Conservation (phyloP, 805 yeast species). For the Wickerhamiella vanderwaltii region DNA sequence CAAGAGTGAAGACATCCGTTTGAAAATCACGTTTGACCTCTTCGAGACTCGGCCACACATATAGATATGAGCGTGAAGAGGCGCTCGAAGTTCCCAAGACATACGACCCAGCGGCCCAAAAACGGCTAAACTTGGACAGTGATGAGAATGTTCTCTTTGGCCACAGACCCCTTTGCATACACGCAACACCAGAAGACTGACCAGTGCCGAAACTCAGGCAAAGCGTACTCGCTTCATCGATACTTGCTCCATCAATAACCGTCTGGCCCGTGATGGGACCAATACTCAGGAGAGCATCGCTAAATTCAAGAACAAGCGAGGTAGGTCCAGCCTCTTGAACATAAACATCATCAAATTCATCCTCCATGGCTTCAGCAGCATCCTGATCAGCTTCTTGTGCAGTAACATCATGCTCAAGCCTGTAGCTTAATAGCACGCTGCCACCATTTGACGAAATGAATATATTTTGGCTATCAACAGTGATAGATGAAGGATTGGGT, state of each 20-base stretch:
- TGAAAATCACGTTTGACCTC: not conserved
- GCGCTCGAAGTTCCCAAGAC: not conserved
- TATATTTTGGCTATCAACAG: not conserved
- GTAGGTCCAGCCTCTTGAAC: not conserved
- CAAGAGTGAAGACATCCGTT: not conserved
- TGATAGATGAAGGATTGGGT: slow-evolving; percentile 5
- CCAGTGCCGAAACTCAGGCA: slow-evolving; percentile 5
- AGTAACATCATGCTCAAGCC: slow-evolving; percentile 38
- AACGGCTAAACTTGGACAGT: slow-evolving; percentile 1
- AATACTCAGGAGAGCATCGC: slow-evolving; percentile 11
- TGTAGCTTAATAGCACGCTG: slow-evolving; percentile 2
- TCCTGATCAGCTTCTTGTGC: slow-evolving; percentile 30
- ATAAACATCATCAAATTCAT: slow-evolving; percentile 29
- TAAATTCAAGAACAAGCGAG: not conserved
- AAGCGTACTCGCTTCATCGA: not conserved
- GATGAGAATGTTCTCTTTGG: not conserved
- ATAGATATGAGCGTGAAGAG: not conserved
- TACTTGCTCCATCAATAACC: not conserved
- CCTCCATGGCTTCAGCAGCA: slow-evolving; percentile 21
- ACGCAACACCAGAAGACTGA: not conserved
- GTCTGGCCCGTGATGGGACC: slow-evolving; percentile 11
- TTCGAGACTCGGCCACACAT: not conserved
- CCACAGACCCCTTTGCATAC: slow-evolving; percentile 7
- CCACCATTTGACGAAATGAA: slow-evolving; percentile 9
- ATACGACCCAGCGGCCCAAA: not conserved